Conservation (phyloP, 305 asterid species). For the Striga hermonthica region DNA sequence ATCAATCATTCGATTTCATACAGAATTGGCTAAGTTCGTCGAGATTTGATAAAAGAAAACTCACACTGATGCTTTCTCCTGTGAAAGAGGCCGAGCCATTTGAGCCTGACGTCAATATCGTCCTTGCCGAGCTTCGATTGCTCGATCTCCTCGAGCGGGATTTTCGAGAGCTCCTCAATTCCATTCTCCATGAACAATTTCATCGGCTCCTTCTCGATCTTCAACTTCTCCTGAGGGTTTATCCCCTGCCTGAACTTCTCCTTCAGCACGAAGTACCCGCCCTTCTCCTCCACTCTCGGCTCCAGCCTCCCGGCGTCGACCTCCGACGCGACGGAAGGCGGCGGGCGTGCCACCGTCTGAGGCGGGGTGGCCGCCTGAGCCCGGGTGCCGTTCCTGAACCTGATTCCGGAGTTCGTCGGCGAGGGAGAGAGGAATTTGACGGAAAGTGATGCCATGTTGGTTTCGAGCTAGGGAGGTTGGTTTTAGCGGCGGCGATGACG, state of each 20-base stretch:
- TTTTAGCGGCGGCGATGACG: neutral
- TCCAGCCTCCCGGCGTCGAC: slow-evolving; percentile 57
- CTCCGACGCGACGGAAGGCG: slow-evolving; percentile 35
- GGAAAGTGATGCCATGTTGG: slow-evolving; percentile 61
- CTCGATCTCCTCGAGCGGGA: slow-evolving; percentile 70
- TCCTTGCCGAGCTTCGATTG: slow-evolving; percentile 65
- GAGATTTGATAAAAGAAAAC: slow-evolving; percentile 23
- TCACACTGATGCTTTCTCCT: slow-evolving; percentile 88
- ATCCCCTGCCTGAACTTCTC: slow-evolving; percentile 76
- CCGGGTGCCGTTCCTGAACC: slow-evolving; percentile 23
- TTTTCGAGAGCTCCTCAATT: slow-evolving; percentile 59
- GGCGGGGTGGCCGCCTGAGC: slow-evolving; percentile 54
- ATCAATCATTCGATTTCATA: no score
- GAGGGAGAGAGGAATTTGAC: slow-evolving; percentile 48
- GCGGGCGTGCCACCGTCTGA: slow-evolving; percentile 54
- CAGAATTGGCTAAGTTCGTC: no score
- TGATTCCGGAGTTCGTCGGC: slow-evolving; percentile 38
- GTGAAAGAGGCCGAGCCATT: slow-evolving; percentile 97
- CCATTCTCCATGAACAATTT: slow-evolving; percentile 83
- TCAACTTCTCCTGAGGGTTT: slow-evolving; percentile 80
- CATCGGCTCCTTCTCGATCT: slow-evolving; percentile 90
- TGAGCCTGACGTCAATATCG: slow-evolving; percentile 82
- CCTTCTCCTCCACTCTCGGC: slow-evolving; percentile 64
- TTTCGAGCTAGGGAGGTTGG: neutral
- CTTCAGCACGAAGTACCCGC: slow-evolving; percentile 73